Percentiles rank a stretch among this genome's conserved stretches.
Conservation (phyloP, 768 basidiomycete genomes). For the Hydnum rufescens region DNA sequence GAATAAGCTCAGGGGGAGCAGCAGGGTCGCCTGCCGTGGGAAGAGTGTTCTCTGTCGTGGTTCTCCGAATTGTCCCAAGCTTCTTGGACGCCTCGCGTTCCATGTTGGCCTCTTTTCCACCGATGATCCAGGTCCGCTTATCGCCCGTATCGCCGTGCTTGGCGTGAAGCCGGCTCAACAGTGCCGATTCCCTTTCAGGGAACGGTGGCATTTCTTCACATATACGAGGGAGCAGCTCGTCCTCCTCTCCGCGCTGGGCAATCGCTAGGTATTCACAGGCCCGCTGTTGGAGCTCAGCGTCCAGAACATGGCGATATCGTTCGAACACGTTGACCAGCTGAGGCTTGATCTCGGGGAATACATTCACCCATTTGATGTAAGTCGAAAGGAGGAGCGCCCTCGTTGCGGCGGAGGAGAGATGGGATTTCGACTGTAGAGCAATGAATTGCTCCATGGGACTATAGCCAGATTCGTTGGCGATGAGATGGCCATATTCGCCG, state of each 20-base stretch:
- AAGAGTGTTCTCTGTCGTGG: not conserved
- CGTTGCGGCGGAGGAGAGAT: conserved; percentile 82
- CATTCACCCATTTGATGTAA: conserved; percentile 99
- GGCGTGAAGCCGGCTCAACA: conserved; percentile 69
- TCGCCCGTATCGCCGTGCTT: conserved; percentile 88
- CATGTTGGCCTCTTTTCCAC: conserved; percentile 79
- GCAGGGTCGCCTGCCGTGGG: conserved; percentile 17
- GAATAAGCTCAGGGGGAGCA: not conserved
- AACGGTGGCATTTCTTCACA: conserved; percentile 99
- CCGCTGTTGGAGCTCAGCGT: conserved; percentile 92
- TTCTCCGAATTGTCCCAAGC: not conserved
- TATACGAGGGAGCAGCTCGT: conserved; percentile 80
- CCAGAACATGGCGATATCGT: conserved; percentile 90
- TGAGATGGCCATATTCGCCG: conserved; percentile 94
- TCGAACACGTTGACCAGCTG: conserved; percentile 91
- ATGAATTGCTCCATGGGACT: conserved; percentile 92
- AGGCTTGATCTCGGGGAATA: conserved; percentile 94
- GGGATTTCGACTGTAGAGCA: conserved; percentile 80
- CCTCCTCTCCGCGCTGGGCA: conserved; percentile 66
- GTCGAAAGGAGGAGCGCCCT: conserved; percentile 85
- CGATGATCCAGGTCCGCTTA: conserved; percentile 87
- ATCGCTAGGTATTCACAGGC: conserved; percentile 95
- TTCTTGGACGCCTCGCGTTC: conserved; percentile 39
- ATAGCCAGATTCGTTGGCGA: conserved; percentile 86
- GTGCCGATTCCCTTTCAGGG: conserved; percentile 81